These are phyloP conservation scores for Lachnellula occidentalis DNA, from an alignment of 2,329 filamentous ascomycete genomes.

Conservation along the genomic window DNA sequence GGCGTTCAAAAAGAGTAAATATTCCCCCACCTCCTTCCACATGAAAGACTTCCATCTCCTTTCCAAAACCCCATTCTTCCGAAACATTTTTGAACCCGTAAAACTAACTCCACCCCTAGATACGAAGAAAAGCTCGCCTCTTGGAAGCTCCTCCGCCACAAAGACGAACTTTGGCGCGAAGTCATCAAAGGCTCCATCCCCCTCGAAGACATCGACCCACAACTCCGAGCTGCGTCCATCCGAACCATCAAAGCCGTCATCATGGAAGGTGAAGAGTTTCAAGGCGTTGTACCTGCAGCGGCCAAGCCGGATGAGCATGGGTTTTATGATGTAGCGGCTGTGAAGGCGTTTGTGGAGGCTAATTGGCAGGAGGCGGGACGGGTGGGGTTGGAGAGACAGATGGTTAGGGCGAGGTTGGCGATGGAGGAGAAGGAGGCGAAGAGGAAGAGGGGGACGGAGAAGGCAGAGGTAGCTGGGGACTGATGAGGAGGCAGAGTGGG, in stretches of 20 bases:
- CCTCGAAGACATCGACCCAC: conserved; percentile 13
- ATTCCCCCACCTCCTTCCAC: too few relatives aligned
- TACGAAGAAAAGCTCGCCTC: conserved; percentile 36
- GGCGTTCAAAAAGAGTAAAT: conserved; percentile 37
- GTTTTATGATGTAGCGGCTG: conserved; percentile 39
- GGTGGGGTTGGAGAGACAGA: conserved; percentile 30
- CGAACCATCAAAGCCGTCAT: conserved; percentile 46
- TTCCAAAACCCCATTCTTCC: too few relatives aligned
- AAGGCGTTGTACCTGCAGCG: conserved; percentile 31
- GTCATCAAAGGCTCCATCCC: conserved; percentile 40
- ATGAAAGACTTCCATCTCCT: too few relatives aligned
- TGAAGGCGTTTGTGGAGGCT: conserved; percentile 38
- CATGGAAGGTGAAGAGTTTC: conserved; percentile 38
- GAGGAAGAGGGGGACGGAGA: conserved; percentile 3
- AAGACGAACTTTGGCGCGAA: conserved; percentile 39
- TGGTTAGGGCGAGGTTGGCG: conserved; percentile 7
- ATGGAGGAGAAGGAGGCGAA: conserved; percentile 18
- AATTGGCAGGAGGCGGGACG: conserved; percentile 37
- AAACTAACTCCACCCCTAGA: too few relatives aligned
- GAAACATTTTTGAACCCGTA: too few relatives aligned
- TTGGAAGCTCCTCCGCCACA: conserved; percentile 39
- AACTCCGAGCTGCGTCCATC: conserved; percentile 26
- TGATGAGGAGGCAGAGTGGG: background rate
- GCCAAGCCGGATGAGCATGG: conserved; percentile 35
- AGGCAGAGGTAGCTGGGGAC: background rate